Evolutionary conservation across 2,329 filamentous ascomycete species (phyloP), one percentile per base, ranked within the genome.

Genomic region (Emericellopsis atlantica): DNA sequence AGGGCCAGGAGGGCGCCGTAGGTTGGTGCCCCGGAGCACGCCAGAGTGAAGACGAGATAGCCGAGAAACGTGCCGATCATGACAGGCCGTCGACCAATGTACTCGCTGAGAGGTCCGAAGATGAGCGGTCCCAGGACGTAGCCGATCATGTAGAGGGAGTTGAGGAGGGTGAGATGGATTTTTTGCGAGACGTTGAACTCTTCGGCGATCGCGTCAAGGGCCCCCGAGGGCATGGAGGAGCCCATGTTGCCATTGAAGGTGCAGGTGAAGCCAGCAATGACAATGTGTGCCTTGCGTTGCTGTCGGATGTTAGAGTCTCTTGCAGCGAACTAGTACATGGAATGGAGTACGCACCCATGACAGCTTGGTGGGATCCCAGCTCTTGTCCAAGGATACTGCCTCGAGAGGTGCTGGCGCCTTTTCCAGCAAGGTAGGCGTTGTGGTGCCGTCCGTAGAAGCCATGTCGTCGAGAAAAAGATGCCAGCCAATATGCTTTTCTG

Each of bases 1-100:
- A 70, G 57, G 24, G 68, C 45, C 35, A 70, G 57, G 9, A 72
- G 50, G 0, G 58, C 62, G 26, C 55, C 43, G 26, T 67, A 68
- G 42, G 61, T 67, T 5, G 66, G 55, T 1, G 65, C 56, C 2
- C 57, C 65, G 11, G 65, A 64, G 35, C 52, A 57, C 32, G 54
- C 49, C 3, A 59, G 44, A 47, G 55, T 58, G 42, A 60, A 59
- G 35, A 55, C 31, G 5, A 58, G 39, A 36, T 59, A 60, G 29
- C 56, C 57, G 22, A 56, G 26, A 32, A 57, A 60, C 5, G 58
- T 59, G 11, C 53, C 51, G 37, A 55, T 48, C 26, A 61, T 46
- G 22, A 60, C 55, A 8, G 56, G 56, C 0, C 55, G 52, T 2
- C 57, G 53, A 6, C 57, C 57, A 16, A 59, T 45, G 40, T 57